Evolutionary conservation across 139 green algal genomes (phyloP).

Genomic region (Zygnema cylindricum): DNA sequence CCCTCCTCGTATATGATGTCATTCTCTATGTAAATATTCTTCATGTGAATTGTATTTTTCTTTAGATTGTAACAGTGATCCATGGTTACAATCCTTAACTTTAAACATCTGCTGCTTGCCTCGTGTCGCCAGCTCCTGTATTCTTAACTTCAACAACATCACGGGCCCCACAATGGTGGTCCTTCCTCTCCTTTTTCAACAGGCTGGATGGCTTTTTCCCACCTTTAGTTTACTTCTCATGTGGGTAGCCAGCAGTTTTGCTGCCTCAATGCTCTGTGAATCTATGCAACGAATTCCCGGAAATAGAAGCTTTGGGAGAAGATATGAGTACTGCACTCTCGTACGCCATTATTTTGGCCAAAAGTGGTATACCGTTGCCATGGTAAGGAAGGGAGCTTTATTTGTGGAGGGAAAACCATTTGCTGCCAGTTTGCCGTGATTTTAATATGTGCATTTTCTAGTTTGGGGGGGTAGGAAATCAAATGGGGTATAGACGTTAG

Average conservation of each 20-base stretch:
- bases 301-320: constrained; percentile 28
- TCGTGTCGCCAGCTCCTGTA: constrained; percentile 48
- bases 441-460: too few species aligned
- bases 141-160: constrained; percentile 52
- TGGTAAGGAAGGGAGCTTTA: background rate
- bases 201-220: constrained; percentile 48
- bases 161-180: constrained; percentile 47
- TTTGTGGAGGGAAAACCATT: background rate
- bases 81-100: too few species aligned
- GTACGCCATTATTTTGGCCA: constrained; percentile 54
- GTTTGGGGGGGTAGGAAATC: too few species aligned
- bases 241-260: constrained; percentile 23
- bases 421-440: background rate
- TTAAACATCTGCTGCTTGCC: too few species aligned
- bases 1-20: too few species aligned
- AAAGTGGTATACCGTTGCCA: constrained; percentile 28
- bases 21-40: too few species aligned
- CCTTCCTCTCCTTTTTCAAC: constrained; percentile 40
- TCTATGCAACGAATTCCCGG: constrained; percentile 50
- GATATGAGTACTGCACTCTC: constrained; percentile 54
- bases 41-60: too few species aligned
- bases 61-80: too few species aligned
- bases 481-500: too few species aligned
- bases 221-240: constrained; percentile 30
- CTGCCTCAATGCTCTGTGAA: constrained; percentile 52